These are phyloP conservation scores for Diaporthe sp. DNA, from an alignment of 2,329 filamentous ascomycete genomes.

Conservation along the genomic window DNA sequence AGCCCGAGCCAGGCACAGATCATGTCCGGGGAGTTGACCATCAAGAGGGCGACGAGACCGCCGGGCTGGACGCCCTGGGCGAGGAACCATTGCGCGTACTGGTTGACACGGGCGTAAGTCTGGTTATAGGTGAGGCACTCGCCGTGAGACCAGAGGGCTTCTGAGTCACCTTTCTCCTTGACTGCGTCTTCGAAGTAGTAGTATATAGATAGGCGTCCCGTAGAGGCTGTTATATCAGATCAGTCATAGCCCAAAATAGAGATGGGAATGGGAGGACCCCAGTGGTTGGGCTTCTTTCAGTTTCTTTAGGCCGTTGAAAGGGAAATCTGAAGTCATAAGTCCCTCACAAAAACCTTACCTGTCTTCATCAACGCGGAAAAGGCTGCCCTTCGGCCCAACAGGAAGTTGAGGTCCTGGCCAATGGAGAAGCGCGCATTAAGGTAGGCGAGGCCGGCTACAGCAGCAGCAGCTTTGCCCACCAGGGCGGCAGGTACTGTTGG, in stretches of 20 bases:
- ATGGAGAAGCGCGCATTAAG: slow-evolving; percentile 79
- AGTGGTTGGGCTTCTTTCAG: background rate
- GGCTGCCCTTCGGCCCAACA: slow-evolving; percentile 58
- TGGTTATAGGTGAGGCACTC: slow-evolving; percentile 71
- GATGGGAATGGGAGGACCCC: background rate
- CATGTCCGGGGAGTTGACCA: slow-evolving; percentile 77
- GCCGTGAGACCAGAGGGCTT: slow-evolving; percentile 76
- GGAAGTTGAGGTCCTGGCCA: slow-evolving; percentile 66
- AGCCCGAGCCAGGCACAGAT: slow-evolving; percentile 74
- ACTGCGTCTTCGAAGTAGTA: slow-evolving; percentile 73
- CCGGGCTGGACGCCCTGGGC: slow-evolving; percentile 68
- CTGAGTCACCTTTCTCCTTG: slow-evolving; percentile 62
- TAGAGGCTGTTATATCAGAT: slow-evolving; percentile 53
- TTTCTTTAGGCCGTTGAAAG: too few species aligned
- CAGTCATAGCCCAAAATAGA: background rate
- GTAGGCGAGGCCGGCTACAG: slow-evolving; percentile 62
- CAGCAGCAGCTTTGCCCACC: slow-evolving; percentile 26
- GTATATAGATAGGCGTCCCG: slow-evolving; percentile 71
- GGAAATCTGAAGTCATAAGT: slow-evolving; percentile 21
- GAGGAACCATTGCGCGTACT: slow-evolving; percentile 73
- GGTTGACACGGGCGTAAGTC: slow-evolving; percentile 66
- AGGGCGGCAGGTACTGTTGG: slow-evolving; percentile 22
- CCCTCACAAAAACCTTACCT: slow-evolving; percentile 51
- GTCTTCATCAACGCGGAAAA: slow-evolving; percentile 61
- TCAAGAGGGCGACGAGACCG: slow-evolving; percentile 74